Base-by-base conservation (phyloP, 768 basidiomycete species). In the Calocybe indica region DNA sequence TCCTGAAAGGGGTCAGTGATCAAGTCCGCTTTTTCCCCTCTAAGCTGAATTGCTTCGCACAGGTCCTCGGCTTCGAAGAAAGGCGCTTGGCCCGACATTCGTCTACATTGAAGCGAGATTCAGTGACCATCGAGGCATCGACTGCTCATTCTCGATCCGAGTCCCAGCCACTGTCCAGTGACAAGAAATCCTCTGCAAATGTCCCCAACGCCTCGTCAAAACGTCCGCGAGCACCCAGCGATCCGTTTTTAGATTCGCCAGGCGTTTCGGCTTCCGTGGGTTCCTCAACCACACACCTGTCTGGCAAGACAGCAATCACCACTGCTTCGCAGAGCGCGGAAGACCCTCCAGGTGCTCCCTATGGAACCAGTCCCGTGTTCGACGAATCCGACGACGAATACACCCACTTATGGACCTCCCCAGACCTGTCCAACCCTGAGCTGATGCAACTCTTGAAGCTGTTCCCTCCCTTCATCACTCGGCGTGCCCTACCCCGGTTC, bases 1-100 rank as follows among this genome's bases (percentile, higher is more conserved):
- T 92, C 40, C 80, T 94, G 54, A 95, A 95, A 79, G 92, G 92
- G 58, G 91, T 88, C 55, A 56, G 85, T 73, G n/a, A 45, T 55
- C 64, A 51, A 50, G 55, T 51, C 58, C 43, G 11, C 34, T 6
- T 22, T 35, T 40, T 31, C 46, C 42, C 47, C 39, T 28, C n/a
- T 32, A 35, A 49, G 35, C 14, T 44, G 47, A 45, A 48, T 47
- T 55, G 51, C 45, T 43, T n/a, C 38, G 37, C 37, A 49, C 52
- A 72, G 67, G 74, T 71, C 46, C 65, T 74, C 43, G 91, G 79
- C 7, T 93, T 93, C 63, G 85, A 88, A 60, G 91, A 93, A 61
- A 60, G 59, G n/a, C 58, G 68, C 22, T 72, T 73, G 35, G 60
- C 66, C 40, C 71, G 65, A 49, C 64, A 64, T 34, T 65, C 64